These are phyloP conservation scores for Dichotomocladium elegans DNA, from an alignment of 371 early-diverging fungal genomes.

Conservation along the genomic window DNA sequence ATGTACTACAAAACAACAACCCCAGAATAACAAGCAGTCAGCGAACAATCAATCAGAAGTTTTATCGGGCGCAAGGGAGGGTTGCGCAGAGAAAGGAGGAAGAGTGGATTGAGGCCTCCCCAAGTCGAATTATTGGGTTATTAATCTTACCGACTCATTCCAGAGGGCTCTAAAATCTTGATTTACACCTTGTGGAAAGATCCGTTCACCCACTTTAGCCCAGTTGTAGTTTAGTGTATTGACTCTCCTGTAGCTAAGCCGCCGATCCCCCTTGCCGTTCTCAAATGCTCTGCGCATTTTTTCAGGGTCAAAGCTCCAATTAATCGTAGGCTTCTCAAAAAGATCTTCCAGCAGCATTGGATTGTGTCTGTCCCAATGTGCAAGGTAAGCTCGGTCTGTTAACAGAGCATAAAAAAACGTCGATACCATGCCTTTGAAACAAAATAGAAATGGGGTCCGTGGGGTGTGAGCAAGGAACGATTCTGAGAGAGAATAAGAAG, in stretches of 20 bases:
- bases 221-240: slow-evolving; percentile 29
- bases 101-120: background rate
- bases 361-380: slow-evolving; percentile 31
- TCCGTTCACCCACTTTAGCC: slow-evolving; percentile 9
- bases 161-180: slow-evolving; percentile 29
- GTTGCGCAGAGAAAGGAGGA: too few species aligned
- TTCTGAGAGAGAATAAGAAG: background rate
- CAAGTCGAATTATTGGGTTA: background rate
- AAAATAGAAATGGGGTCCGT: too few species aligned
- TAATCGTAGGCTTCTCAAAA: slow-evolving; percentile 28
- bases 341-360: slow-evolving; percentile 28
- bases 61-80: too few species aligned
- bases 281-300: slow-evolving; percentile 17
- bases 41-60: too few species aligned
- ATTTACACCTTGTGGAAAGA: slow-evolving; percentile 27
- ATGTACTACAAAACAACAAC: slow-evolving; percentile 13
- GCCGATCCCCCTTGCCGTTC: too few species aligned
- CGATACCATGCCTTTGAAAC: slow-evolving; percentile 42
- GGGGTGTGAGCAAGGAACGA: too few species aligned
- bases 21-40: too few species aligned
- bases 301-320: slow-evolving; percentile 28
- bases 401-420: slow-evolving; percentile 34
- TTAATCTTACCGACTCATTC: slow-evolving; percentile 23
- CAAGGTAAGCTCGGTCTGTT: slow-evolving; percentile 28
- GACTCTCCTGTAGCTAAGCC: slow-evolving; percentile 16